A percentile compares a stretch with the other conserved stretches of the same genome.
These are phyloP conservation scores for Daldinia vernicosa DNA, from an alignment of 495 filamentous ascomycete genomes.

Conservation along the genomic window DNA sequence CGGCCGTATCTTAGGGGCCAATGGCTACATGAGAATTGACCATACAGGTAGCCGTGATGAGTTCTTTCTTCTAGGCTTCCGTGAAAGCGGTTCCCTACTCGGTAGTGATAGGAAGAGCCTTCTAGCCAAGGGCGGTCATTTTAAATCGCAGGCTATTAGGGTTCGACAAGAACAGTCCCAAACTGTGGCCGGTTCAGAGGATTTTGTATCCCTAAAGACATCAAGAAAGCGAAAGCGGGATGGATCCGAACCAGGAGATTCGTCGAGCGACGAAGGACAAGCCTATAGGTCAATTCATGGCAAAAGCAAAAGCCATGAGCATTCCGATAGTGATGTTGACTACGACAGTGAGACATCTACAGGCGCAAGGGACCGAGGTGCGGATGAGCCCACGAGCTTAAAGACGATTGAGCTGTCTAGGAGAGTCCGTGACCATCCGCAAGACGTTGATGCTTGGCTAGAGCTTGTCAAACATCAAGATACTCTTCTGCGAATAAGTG, in stretches of 20 bases:
- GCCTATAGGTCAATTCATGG: constrained; percentile 78
- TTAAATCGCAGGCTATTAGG: constrained; percentile 45
- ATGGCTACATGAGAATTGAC: constrained; percentile 50
- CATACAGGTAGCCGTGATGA: constrained; percentile 47
- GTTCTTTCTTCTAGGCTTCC: constrained; percentile 45
- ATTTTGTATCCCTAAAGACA: constrained; percentile 50
- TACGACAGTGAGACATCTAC: constrained; percentile 59
- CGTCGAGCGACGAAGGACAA: constrained; percentile 58
- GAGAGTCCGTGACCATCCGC: constrained; percentile 67
- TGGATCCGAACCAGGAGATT: constrained; percentile 28
- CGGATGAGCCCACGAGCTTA: constrained; percentile 54
- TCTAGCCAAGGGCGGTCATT: constrained; percentile 37
- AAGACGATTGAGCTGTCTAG: constrained; percentile 67
- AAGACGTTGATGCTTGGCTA: constrained; percentile 78
- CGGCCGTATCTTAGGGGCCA: constrained; percentile 52
- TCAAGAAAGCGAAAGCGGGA: constrained; percentile 54
- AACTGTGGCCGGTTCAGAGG: constrained; percentile 41
- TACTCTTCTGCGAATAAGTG: constrained; percentile 58
- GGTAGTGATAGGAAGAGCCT: constrained; percentile 52
- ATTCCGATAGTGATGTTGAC: constrained; percentile 61
- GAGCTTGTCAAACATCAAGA: constrained; percentile 80
- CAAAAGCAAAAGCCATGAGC: constrained; percentile 59
- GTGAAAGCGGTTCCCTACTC: constrained; percentile 46
- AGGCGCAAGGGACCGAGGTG: constrained; percentile 33
- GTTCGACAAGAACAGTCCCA: constrained; percentile 28